phyloP scores from a whole-genome alignment of 441 rosid genomes.

The Jatropha multifida region DNA sequence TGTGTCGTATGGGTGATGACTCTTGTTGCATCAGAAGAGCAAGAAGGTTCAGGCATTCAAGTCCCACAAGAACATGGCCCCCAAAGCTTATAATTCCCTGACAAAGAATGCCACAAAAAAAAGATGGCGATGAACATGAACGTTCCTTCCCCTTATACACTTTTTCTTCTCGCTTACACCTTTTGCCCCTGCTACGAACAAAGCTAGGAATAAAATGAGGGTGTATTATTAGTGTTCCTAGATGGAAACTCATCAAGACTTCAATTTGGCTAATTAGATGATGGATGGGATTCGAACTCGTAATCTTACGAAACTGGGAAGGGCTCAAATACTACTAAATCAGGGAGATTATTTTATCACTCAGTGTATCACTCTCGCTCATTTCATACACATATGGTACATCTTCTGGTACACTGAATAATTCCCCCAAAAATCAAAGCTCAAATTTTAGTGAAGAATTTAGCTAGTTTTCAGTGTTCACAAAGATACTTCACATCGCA shows the following conservation, averaged over 20 bases:
- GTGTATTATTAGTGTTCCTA: not conserved
- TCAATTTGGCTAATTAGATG: too few relatives aligned
- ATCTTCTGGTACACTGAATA: too few relatives aligned
- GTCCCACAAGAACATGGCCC: slow-evolving; percentile 19
- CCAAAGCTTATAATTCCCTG: not conserved
- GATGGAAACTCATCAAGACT: not conserved
- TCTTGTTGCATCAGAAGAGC: not conserved
- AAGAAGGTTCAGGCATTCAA: slow-evolving; percentile 3
- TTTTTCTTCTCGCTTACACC: too few relatives aligned
- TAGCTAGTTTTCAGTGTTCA: not conserved
- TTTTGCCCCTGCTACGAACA: too few relatives aligned
- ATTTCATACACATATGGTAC: too few relatives aligned
- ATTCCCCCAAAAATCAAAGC: too few relatives aligned
- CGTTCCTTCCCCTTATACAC: too few relatives aligned
- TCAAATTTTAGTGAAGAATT: not conserved
- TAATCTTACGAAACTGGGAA: too few relatives aligned
- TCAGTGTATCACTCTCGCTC: too few relatives aligned
- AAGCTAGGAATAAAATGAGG: not conserved
- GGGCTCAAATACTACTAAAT: too few relatives aligned
- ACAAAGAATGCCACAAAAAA: slow-evolving; percentile 2
- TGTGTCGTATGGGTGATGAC: not conserved
- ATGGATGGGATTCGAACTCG: too few relatives aligned
- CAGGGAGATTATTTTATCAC: too few relatives aligned
- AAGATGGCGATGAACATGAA: slow-evolving; percentile 3
- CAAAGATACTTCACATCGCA: not conserved